A percentile compares a stretch with the other conserved stretches of the same genome.
Conservation (phyloP, 805 yeast genomes). For the Monosporozyma yasuniensis region DNA sequence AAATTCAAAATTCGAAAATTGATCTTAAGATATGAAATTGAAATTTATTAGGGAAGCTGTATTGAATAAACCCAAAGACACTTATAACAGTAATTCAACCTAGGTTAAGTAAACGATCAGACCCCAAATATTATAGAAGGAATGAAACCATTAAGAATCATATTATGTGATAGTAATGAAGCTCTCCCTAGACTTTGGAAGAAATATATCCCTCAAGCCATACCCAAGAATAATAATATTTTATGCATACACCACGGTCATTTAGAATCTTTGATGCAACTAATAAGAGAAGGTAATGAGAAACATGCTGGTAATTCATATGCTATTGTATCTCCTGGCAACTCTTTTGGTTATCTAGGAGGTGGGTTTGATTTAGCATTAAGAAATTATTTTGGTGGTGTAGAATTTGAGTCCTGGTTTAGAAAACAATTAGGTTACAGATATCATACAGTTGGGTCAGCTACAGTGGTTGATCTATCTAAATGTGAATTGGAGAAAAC, state of each 20-base stretch:
- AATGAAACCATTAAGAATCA: slow-evolving; percentile 9
- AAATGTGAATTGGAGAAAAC: slow-evolving; percentile 4
- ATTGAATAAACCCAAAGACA: neutral
- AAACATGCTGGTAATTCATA: slow-evolving; percentile 3
- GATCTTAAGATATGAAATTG: neutral
- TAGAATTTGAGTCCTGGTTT: slow-evolving; percentile 24
- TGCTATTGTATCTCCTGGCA: slow-evolving; percentile 44
- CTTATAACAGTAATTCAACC: neutral
- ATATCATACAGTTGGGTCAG: slow-evolving; percentile 23
- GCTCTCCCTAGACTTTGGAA: slow-evolving; percentile 13
- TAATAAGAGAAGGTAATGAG: neutral
- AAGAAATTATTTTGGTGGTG: slow-evolving; percentile 19
- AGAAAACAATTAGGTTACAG: slow-evolving; percentile 14
- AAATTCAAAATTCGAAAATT: neutral
- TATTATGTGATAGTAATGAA: slow-evolving; percentile 18
- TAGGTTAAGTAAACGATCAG: neutral
- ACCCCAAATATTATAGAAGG: neutral
- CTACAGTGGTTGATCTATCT: slow-evolving; percentile 16
- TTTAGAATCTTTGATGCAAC: slow-evolving; percentile 9
- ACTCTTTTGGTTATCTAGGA: slow-evolving; percentile 40
- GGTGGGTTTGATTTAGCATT: slow-evolving; percentile 43
- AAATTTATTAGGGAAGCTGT: neutral
- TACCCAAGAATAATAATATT: slow-evolving; percentile 5
- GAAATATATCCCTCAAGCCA: slow-evolving; percentile 6
- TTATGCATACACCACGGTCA: slow-evolving; percentile 11